Percentiles rank a stretch among this genome's conserved stretches.
Conservation (phyloP, 805 yeast genomes). For the Kuraishia ogatae region DNA sequence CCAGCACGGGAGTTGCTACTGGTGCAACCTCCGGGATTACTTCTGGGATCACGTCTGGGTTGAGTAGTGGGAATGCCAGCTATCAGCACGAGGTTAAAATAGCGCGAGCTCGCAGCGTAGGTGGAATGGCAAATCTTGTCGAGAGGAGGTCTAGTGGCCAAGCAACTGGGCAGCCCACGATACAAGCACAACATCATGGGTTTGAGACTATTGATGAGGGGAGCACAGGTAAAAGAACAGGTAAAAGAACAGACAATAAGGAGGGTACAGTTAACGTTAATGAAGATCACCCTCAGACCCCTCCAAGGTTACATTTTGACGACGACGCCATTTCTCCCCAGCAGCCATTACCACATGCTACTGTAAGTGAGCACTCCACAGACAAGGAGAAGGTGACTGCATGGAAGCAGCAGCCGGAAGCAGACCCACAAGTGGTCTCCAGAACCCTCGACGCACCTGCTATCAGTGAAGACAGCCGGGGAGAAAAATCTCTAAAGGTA, state of each 20-base stretch:
- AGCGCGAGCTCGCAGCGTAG: conserved; percentile 2
- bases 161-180: background rate
- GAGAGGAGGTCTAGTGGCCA: background rate
- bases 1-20: no score
- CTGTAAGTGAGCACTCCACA: no score
- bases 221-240: background rate
- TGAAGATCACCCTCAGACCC: background rate
- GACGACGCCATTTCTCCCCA: conserved; percentile 2
- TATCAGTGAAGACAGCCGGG: no score
- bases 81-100: background rate
- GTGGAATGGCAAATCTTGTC: background rate
- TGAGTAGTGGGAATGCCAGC: background rate
- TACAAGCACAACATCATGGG: no score
- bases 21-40: no score
- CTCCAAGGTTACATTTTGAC: background rate
- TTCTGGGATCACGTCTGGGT: background rate
- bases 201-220: background rate
- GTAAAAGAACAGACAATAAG: background rate
- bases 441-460: no score
- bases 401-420: no score
- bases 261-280: background rate
- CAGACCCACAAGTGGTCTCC: no score
- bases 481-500: no score
- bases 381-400: no score
- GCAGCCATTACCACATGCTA: conserved; percentile 8